Conservation (phyloP, 768 basidiomycete species). For the Leucocoprinus birnbaumii region DNA sequence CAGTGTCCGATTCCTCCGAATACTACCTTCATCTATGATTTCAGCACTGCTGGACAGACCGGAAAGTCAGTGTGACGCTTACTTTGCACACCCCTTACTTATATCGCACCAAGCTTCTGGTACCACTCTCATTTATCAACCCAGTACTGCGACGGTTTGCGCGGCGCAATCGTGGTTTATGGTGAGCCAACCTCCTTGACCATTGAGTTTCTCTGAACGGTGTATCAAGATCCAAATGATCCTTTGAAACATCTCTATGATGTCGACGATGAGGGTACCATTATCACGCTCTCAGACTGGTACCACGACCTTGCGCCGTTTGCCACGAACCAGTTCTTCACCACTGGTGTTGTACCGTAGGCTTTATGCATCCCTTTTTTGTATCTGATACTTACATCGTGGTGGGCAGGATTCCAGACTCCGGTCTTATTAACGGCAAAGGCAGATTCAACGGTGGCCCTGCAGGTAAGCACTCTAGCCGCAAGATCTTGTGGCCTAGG, state of each 20-base stretch:
- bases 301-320: slow-evolving; percentile 9
- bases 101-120: slow-evolving; percentile 4
- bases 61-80: slow-evolving; percentile 11
- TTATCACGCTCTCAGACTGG: slow-evolving; percentile 24
- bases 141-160: slow-evolving; percentile 23
- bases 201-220: slow-evolving; percentile 13
- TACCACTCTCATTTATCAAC: slow-evolving; percentile 20
- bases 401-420: not conserved
- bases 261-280: slow-evolving; percentile 25
- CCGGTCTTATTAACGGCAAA: slow-evolving; percentile 16
- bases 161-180: slow-evolving; percentile 22
- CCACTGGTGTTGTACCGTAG: slow-evolving; percentile 10
- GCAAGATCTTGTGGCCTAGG: not conserved
- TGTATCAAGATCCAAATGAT: slow-evolving; percentile 23
- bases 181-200: slow-evolving; percentile 18
- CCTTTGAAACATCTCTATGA: slow-evolving; percentile 27
- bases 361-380: not conserved
- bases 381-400: not conserved
- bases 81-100: not conserved
- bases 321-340: not conserved
- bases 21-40: slow-evolving; percentile 16
- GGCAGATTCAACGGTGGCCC: slow-evolving; percentile 11
- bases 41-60: not conserved
- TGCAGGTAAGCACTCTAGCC: slow-evolving; percentile 8
- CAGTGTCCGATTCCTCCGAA: slow-evolving; percentile 18